A percentile compares a stretch with the other conserved stretches of the same genome.
Conservation (phyloP, 176 grass and related monocot genomes). For the Saccharum spontaneum region DNA sequence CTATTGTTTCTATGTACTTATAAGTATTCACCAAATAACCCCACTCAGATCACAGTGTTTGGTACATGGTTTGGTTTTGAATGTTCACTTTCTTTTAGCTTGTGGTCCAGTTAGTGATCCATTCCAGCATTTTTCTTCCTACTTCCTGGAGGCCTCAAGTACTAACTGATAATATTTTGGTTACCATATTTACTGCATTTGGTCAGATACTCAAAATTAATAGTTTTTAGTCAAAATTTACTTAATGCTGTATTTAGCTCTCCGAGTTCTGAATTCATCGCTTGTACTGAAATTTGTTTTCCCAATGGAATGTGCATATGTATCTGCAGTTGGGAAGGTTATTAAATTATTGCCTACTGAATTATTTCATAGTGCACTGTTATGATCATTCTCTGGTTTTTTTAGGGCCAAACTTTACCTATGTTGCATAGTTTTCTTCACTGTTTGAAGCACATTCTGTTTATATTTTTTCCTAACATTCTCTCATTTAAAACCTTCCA, state of each 20-base stretch:
- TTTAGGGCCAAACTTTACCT: background rate
- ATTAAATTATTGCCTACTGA: background rate
- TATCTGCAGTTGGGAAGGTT: background rate
- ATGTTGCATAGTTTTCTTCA: background rate
- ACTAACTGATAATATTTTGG: background rate
- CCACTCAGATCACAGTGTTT: background rate
- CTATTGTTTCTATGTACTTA: background rate
- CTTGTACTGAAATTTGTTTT: background rate
- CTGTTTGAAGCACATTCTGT: background rate
- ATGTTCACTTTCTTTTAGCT: too few relatives aligned
- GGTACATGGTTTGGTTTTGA: too few relatives aligned
- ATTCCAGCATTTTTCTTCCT: background rate
- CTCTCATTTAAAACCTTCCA: slow-evolving; percentile 33
- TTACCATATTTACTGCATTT: background rate
- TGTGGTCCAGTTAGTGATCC: background rate
- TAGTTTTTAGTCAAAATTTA: background rate
- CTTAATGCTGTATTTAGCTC: background rate
- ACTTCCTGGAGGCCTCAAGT: background rate
- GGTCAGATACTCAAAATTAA: background rate
- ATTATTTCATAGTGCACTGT: background rate
- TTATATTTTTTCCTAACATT: slow-evolving; percentile 24
- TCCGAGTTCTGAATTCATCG: background rate
- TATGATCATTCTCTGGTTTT: background rate
- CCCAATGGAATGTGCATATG: background rate
- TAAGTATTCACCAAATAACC: too few relatives aligned